These are phyloP conservation scores for Sarocladium kiliense DNA, from an alignment of 2,329 filamentous ascomycete species.

Conservation along the genomic window DNA sequence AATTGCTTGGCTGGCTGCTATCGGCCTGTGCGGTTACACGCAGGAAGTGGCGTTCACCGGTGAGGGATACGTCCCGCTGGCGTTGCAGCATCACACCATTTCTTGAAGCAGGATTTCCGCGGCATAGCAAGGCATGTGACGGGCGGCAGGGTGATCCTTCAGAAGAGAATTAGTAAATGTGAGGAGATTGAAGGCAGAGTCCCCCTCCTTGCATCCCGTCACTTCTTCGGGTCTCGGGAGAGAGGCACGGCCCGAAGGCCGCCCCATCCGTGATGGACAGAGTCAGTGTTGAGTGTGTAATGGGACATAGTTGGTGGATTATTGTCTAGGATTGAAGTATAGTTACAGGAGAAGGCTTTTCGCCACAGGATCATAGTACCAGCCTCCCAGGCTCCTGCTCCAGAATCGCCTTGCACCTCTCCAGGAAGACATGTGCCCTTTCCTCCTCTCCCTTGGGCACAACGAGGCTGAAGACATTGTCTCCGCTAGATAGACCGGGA, in stretches of 20 bases:
- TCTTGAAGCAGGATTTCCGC: background rate
- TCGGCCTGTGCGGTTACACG: background rate
- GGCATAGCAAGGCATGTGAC: background rate
- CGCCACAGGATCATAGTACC: slow-evolving; percentile 46
- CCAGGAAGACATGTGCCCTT: slow-evolving; percentile 75
- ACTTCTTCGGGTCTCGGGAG: too few species aligned
- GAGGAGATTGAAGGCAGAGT: background rate
- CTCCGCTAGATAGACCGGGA: slow-evolving; percentile 46
- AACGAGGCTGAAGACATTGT: slow-evolving; percentile 76
- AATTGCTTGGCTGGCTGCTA: background rate
- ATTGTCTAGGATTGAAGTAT: slow-evolving; percentile 10
- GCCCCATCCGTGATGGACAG: background rate
- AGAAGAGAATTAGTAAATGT: background rate
- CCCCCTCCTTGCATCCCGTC: too few species aligned
- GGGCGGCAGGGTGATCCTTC: too few species aligned
- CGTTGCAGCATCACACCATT: background rate
- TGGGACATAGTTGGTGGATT: background rate
- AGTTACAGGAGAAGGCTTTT: slow-evolving; percentile 22
- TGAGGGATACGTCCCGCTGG: background rate
- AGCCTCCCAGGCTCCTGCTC: slow-evolving; percentile 75
- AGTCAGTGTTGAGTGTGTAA: background rate
- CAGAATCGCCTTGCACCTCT: slow-evolving; percentile 78
- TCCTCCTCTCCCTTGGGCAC: slow-evolving; percentile 78
- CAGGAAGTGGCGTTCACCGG: slow-evolving; percentile 3
- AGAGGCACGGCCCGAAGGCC: too few species aligned